A percentile compares a stretch with the other conserved stretches of the same genome.
Evolutionary conservation across 2,329 filamentous ascomycete genomes (phyloP).

Genomic region (Arthroderma uncinatum): DNA sequence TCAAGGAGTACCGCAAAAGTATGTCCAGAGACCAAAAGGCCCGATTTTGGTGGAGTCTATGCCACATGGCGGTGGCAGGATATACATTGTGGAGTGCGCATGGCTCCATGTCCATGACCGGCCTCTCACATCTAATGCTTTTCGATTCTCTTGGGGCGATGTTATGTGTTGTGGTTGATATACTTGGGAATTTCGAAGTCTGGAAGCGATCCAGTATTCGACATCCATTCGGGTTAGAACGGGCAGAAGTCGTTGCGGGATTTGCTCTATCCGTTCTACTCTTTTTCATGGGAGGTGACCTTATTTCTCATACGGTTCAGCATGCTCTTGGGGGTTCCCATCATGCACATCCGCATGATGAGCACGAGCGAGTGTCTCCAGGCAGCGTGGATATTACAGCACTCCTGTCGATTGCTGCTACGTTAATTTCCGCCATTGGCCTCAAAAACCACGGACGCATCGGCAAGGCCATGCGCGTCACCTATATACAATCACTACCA

Average conservation of each 20-base stretch:
- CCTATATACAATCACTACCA: slow-evolving; percentile 69
- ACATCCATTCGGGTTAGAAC: slow-evolving; percentile 84
- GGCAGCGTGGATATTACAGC: slow-evolving; percentile 74
- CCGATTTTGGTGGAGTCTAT: slow-evolving; percentile 78
- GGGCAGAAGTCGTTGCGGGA: slow-evolving; percentile 84
- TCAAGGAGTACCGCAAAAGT: slow-evolving; percentile 75
- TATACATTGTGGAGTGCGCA: slow-evolving; percentile 79
- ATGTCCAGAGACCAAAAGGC: slow-evolving; percentile 81
- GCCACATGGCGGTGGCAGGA: slow-evolving; percentile 70
- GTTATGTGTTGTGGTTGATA: slow-evolving; percentile 83
- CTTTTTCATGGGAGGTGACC: slow-evolving; percentile 92
- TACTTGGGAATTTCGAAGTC: slow-evolving; percentile 92
- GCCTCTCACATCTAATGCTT: slow-evolving; percentile 82
- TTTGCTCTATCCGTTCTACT: slow-evolving; percentile 94
- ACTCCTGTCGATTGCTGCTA: slow-evolving; percentile 69
- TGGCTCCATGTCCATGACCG: slow-evolving; percentile 80
- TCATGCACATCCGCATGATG: slow-evolving; percentile 64
- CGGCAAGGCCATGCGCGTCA: slow-evolving; percentile 78
- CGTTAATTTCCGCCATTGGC: slow-evolving; percentile 73
- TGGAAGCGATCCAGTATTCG: slow-evolving; percentile 89
- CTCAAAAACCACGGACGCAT: slow-evolving; percentile 87
- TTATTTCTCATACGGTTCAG: slow-evolving; percentile 86
- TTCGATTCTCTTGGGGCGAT: slow-evolving; percentile 90
- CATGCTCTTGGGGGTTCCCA: slow-evolving; percentile 72
- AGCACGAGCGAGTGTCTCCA: slow-evolving; percentile 55